Base-by-base conservation (phyloP, 1,139 yeast genomes). In the Debaryomyces sp. region DNA sequence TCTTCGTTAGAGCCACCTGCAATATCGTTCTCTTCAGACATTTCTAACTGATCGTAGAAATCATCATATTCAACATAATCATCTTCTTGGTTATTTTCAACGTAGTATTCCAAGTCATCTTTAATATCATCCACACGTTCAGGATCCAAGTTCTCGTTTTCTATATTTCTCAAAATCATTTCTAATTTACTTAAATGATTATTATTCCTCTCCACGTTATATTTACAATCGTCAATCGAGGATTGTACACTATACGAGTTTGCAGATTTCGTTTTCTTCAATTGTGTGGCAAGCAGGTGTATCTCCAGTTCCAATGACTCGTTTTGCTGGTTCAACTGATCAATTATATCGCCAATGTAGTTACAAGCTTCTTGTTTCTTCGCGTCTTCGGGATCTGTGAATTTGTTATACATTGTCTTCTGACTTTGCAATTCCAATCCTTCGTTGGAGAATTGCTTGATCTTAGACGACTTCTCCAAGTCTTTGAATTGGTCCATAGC, bases 401-500 rank as follows among this genome's bases (percentile, higher is more conserved):
- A 68, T 38, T 66, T 55, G 36, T 63, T 62, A 44, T 53, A 59
- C 47, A 63, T 61, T 8, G 58, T 52, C 52, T 81, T 77, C 47
- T 70, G 73, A 51, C 83, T 81, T 56, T 75, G 78, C 54, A 86
- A 80, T 50, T 88, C 91, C 56, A 94, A 77, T 1, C 98, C 99
- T 70, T 94, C 99, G 64, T 90, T 90, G 37, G 96, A 87, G 64
- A 90, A 95, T 50, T 96, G 97, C 67, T 95, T 95, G 33, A 96
- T 92, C 71, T 95, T 95, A 83, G 91, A 88, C 58, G 88, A 84
- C 71, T 92, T 89, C 67, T 95, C 99, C 56, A 92, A 89, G 46
- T 94, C 94, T 67, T 95, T 95, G 71, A 95, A 95, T 59, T 94
- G 82, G 69, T 95, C 99, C 99, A 94, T 94, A 49, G 95, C 96